Conservation (phyloP, 768 basidiomycete species). For the Calocybe indica region DNA sequence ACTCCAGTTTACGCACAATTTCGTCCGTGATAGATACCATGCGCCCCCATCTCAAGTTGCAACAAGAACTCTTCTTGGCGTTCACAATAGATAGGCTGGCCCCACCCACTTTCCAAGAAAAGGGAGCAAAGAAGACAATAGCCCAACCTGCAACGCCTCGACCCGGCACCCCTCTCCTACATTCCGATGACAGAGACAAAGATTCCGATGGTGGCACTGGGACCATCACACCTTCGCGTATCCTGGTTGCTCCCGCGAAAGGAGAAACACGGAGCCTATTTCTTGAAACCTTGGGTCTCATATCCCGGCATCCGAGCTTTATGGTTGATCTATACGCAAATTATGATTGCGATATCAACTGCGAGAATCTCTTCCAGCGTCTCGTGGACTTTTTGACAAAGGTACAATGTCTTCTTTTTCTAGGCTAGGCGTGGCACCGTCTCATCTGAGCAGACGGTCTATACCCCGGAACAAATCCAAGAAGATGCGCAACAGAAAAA, state of each 20-base stretch:
- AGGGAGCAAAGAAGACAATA: conserved; percentile 7
- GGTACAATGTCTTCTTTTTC: conserved; percentile 33
- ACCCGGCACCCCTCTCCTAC: conserved; percentile 42
- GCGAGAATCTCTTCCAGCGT: conserved; percentile 92
- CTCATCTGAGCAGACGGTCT: conserved; percentile 57
- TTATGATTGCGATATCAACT: conserved; percentile 96
- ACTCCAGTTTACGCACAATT: conserved; percentile 77
- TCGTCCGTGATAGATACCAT: conserved; percentile 86
- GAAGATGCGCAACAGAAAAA: conserved; percentile 65
- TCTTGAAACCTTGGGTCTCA: conserved; percentile 78
- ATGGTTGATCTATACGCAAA: conserved; percentile 96
- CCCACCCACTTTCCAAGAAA: conserved; percentile 39
- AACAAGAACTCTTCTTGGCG: conserved; percentile 91
- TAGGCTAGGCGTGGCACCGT: not conserved
- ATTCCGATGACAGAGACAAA: conserved; percentile 28
- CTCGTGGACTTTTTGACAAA: conserved; percentile 84
- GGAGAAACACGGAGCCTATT: conserved; percentile 88
- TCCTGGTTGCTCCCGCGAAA: conserved; percentile 68
- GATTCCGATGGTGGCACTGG: conserved; percentile 42
- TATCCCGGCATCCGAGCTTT: conserved; percentile 80
- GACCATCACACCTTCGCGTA: conserved; percentile 43
- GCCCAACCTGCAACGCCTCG: conserved; percentile 39
- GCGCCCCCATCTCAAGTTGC: conserved; percentile 81
- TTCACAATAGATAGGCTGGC: conserved; percentile 91
- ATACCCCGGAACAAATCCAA: conserved; percentile 58